phyloP scores from a whole-genome alignment of 2,329 filamentous ascomycete species.

The Trichoderma atroviride region DNA sequence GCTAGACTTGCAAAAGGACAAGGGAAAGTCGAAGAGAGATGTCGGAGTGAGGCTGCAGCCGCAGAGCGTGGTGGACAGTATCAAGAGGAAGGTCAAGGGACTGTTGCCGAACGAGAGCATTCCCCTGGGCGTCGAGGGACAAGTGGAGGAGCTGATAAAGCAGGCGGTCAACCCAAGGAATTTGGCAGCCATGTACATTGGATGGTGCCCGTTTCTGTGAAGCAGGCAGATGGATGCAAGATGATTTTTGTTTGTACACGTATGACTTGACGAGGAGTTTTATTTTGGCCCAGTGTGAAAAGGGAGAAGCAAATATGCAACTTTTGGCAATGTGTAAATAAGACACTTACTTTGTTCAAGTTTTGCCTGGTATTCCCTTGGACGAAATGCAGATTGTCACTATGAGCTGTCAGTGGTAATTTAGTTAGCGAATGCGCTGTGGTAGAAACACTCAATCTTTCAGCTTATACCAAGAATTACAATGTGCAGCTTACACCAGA shows the following conservation, averaged over 20 bases:
- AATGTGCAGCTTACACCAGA: not conserved
- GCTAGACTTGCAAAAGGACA: conserved; percentile 80
- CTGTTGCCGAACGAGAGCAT: conserved; percentile 85
- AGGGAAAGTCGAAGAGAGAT: conserved; percentile 47
- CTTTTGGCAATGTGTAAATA: not conserved
- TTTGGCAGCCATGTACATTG: conserved; percentile 93
- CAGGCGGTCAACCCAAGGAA: conserved; percentile 81
- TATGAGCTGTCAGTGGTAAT: not conserved
- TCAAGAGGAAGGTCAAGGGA: conserved; percentile 83
- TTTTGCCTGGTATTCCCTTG: not conserved
- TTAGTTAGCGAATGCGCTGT: not conserved
- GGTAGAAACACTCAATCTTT: not conserved
- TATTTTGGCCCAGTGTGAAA: not conserved
- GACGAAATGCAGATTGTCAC: not conserved
- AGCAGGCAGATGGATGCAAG: not conserved
- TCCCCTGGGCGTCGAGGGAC: conserved; percentile 90
- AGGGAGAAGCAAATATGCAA: not conserved
- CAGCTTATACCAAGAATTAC: not conserved
- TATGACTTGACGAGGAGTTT: not conserved
- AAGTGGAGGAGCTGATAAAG: conserved; percentile 92
- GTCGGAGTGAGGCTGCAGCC: conserved; percentile 56
- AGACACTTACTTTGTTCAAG: not conserved
- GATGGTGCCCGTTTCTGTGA: conserved; percentile 72
- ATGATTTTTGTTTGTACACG: not conserved
- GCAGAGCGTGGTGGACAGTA: conserved; percentile 82